Percentiles rank a stretch among this genome's conserved stretches.
phyloP scores from a whole-genome alignment of 2,329 filamentous ascomycete species.

The Botrytis elliptica region DNA sequence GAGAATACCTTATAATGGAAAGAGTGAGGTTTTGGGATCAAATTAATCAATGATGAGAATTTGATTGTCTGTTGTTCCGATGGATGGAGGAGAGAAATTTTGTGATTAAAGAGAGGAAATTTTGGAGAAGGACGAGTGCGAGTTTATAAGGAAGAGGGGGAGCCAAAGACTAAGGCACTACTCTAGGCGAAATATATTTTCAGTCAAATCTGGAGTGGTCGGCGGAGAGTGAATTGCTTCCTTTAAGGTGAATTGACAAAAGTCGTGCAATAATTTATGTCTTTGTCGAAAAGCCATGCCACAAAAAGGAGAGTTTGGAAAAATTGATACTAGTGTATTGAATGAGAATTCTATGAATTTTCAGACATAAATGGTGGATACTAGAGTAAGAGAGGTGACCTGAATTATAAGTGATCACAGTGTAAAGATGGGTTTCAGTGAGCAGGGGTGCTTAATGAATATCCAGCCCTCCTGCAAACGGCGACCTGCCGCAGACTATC shows the following conservation, averaged over 20 bases:
- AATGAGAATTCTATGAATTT: not conserved
- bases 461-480: not conserved
- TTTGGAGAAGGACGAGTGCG: not conserved
- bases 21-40: not conserved
- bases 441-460: not conserved
- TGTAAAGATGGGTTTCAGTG: not conserved
- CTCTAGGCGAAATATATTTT: not conserved
- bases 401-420: not conserved
- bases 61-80: not conserved
- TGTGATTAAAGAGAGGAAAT: not conserved
- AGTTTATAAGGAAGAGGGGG: not conserved
- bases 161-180: not conserved
- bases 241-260: not conserved
- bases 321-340: not conserved
- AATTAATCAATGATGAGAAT: not conserved
- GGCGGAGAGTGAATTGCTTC: not conserved
- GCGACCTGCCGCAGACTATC: not conserved
- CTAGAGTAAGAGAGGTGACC: not conserved
- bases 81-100: not conserved
- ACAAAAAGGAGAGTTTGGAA: not conserved
- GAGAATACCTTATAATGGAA: not conserved
- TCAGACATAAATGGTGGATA: not conserved
- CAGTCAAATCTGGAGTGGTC: not conserved
- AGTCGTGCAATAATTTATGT: not conserved
- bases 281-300: not conserved